Conservation (phyloP, 1,284 basidiomycete genomes). For the Cryptococcus sp. region DNA sequence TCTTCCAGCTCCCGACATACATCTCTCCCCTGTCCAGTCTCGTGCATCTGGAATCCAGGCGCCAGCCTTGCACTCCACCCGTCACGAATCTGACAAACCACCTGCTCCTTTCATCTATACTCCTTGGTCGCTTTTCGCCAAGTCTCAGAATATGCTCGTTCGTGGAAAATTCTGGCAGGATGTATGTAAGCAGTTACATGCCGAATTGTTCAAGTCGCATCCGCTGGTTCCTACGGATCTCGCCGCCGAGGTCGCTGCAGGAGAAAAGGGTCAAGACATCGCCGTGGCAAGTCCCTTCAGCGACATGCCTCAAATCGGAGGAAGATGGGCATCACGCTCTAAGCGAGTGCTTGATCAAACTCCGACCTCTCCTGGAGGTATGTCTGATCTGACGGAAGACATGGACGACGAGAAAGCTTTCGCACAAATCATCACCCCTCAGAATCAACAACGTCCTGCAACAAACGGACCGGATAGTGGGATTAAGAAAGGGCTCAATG, state of each 20-base stretch:
- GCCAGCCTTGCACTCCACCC: constrained; percentile 31
- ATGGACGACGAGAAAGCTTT: constrained; percentile 1
- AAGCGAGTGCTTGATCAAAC: not conserved
- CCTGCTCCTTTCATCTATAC: constrained; percentile 52
- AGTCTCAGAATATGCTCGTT: constrained; percentile 42
- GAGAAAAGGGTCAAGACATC: constrained; percentile 18
- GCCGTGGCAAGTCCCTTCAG: constrained; percentile 13
- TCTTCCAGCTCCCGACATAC: constrained; percentile 45
- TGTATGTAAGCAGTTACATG: constrained; percentile 4
- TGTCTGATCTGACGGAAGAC: not conserved
- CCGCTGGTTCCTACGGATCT: constrained; percentile 39
- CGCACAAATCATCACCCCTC: not conserved
- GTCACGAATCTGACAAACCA: constrained; percentile 45
- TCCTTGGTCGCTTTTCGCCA: constrained; percentile 52
- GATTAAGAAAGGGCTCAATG: constrained; percentile 17
- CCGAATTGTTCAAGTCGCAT: constrained; percentile 46
- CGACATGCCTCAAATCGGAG: constrained; percentile 1
- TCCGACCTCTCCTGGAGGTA: not conserved
- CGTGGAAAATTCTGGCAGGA: constrained; percentile 14
- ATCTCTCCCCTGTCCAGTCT: constrained; percentile 38
- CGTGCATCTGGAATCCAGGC: constrained; percentile 40
- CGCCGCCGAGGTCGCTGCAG: constrained; percentile 35
- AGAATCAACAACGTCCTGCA: not conserved
- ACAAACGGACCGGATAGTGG: not conserved
- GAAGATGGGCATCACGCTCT: constrained; percentile 11